These are phyloP conservation scores for Aspergillus diversus DNA, from an alignment of 495 filamentous ascomycete genomes.

Conservation along the genomic window DNA sequence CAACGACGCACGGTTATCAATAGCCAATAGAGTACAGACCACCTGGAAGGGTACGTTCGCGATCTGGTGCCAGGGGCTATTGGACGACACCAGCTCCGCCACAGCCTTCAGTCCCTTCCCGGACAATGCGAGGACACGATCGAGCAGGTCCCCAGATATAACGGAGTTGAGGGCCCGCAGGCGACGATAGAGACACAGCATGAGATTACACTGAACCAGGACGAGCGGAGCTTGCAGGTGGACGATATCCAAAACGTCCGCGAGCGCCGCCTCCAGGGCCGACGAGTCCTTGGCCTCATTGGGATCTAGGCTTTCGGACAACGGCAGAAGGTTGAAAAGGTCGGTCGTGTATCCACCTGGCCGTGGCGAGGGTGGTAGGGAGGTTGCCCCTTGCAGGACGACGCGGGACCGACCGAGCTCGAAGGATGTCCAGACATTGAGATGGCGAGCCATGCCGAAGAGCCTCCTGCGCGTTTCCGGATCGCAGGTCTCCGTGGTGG, in stretches of 20 bases:
- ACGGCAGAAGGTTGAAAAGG: conserved; percentile 47
- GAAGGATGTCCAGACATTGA: conserved; percentile 56
- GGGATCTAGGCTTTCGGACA: conserved; percentile 51
- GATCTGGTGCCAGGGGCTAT: conserved; percentile 57
- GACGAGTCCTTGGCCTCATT: conserved; percentile 36
- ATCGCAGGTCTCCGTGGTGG: conserved; percentile 29
- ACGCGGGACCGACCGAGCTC: conserved; percentile 58
- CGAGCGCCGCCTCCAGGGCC: conserved; percentile 43
- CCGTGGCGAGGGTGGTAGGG: conserved; percentile 30
- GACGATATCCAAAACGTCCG: conserved; percentile 40
- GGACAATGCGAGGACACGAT: conserved; percentile 41
- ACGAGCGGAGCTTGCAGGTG: conserved; percentile 42
- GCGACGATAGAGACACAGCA: conserved; percentile 56
- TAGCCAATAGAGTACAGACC: conserved; percentile 55
- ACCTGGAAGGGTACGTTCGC: conserved; percentile 60
- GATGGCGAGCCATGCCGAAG: conserved; percentile 54
- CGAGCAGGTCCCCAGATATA: conserved; percentile 36
- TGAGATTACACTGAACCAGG: conserved; percentile 55
- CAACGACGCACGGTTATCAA: conserved; percentile 52
- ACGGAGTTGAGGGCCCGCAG: conserved; percentile 48
- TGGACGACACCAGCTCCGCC: conserved; percentile 38
- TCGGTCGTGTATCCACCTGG: conserved; percentile 30
- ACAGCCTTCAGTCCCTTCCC: conserved; percentile 43
- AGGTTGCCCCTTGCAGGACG: conserved; percentile 45
- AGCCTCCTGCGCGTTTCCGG: conserved; percentile 46